phyloP scores from a whole-genome alignment of 352 stramenopile species.

The Phytophthora agathidicida region DNA sequence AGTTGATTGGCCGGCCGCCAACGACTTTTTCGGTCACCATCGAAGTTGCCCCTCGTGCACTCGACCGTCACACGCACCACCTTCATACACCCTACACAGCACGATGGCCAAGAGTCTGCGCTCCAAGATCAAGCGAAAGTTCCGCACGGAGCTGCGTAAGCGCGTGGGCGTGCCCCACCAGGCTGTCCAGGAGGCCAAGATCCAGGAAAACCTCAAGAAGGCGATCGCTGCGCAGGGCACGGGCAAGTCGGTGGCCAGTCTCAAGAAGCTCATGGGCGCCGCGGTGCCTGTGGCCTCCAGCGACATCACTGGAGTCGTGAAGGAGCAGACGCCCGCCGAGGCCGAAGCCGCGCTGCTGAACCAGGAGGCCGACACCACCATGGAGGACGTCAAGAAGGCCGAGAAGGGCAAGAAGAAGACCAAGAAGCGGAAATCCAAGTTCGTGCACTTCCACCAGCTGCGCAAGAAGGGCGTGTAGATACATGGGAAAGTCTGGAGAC shows the following conservation, averaged over 20 bases:
- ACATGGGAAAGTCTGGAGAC: slow-evolving; percentile 17
- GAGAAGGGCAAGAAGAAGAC: slow-evolving; percentile 64
- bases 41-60: slow-evolving; percentile 20
- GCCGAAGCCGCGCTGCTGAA: slow-evolving; percentile 60
- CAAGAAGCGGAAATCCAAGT: slow-evolving; percentile 83
- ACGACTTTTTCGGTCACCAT: slow-evolving; percentile 21
- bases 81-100: neutral
- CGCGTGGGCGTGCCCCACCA: slow-evolving; percentile 81
- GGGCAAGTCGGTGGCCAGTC: slow-evolving; percentile 61
- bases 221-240: slow-evolving; percentile 70
- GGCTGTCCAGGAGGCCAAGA: slow-evolving; percentile 71
- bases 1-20: slow-evolving; percentile 42
- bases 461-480: slow-evolving; percentile 87
- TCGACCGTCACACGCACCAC: neutral
- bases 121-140: slow-evolving; percentile 91
- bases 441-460: slow-evolving; percentile 86
- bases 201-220: slow-evolving; percentile 88
- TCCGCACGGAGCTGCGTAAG: slow-evolving; percentile 86
- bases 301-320: slow-evolving; percentile 51
- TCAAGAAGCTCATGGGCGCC: slow-evolving; percentile 79
- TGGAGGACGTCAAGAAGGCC: slow-evolving; percentile 53
- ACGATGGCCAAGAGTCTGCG: slow-evolving; percentile 89
- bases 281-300: slow-evolving; percentile 51
- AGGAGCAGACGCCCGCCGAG: slow-evolving; percentile 37
- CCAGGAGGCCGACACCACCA: slow-evolving; percentile 43